phyloP scores from a whole-genome alignment of 768 basidiomycete genomes.

The Amyloporia xantha region DNA sequence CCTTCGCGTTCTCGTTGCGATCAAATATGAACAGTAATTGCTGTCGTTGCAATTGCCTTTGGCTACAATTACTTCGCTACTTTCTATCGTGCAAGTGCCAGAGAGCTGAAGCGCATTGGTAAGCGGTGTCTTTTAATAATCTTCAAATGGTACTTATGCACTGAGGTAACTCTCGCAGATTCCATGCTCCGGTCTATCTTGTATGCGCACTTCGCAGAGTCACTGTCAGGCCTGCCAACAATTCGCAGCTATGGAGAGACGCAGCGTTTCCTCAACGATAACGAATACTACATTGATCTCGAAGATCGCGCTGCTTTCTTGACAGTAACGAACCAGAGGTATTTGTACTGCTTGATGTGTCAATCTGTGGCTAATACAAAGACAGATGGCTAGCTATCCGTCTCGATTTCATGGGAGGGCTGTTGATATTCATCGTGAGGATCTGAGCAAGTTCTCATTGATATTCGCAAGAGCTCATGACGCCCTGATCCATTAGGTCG shows the following conservation, averaged over 20 bases:
- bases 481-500: constrained; percentile 37
- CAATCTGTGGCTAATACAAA: background rate
- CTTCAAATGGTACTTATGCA: background rate
- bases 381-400: constrained; percentile 63
- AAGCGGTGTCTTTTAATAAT: background rate
- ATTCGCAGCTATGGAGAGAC: constrained; percentile 69
- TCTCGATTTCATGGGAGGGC: constrained; percentile 61
- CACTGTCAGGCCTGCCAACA: constrained; percentile 62
- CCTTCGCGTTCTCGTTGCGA: too few species aligned
- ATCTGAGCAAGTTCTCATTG: background rate
- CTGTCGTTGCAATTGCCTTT: constrained; percentile 43
- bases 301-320: constrained; percentile 68
- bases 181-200: constrained; percentile 67
- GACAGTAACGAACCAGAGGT: constrained; percentile 62
- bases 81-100: constrained; percentile 65
- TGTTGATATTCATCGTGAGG: constrained; percentile 48
- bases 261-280: constrained; percentile 54
- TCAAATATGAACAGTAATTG: constrained; percentile 46
- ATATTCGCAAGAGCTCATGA: background rate
- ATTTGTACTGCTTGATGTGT: constrained; percentile 4
- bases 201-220: constrained; percentile 76
- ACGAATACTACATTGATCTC: constrained; percentile 61
- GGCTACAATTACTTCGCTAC: constrained; percentile 60
- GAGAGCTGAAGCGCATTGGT: constrained; percentile 62
- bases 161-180: constrained; percentile 31